phyloP scores from a whole-genome alignment of 306 rosid species.

The Canavalia gladiata region DNA sequence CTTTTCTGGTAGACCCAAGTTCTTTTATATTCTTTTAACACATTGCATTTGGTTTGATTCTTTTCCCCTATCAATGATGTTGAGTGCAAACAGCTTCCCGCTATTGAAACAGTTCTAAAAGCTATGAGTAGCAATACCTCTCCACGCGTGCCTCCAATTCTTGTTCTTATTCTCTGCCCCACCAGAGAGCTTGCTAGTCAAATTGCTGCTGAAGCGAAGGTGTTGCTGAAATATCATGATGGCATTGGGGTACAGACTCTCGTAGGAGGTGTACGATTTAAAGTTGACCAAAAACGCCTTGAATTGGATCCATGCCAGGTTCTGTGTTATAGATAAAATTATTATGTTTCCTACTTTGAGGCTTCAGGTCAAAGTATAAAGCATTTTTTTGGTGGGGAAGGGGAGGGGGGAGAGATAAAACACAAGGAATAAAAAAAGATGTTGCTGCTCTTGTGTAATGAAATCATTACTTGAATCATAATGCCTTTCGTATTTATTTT shows the following conservation, averaged over 20 bases:
- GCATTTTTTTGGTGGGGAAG: slow-evolving; percentile 5
- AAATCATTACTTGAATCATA: slow-evolving; percentile 21
- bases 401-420: not conserved
- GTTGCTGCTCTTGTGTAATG: slow-evolving; percentile 28
- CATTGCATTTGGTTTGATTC: slow-evolving; percentile 34
- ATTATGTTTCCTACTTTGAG: slow-evolving; percentile 22
- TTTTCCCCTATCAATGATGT: slow-evolving; percentile 29
- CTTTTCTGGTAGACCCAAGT: slow-evolving; percentile 79
- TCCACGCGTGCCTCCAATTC: slow-evolving; percentile 75
- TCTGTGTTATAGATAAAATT: slow-evolving; percentile 42
- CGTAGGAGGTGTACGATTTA: slow-evolving; percentile 90
- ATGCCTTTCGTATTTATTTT: slow-evolving; percentile 25
- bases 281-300: slow-evolving; percentile 85
- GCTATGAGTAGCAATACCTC: slow-evolving; percentile 58
- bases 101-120: slow-evolving; percentile 98
- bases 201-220: slow-evolving; percentile 86
- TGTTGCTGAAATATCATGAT: slow-evolving; percentile 76
- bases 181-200: slow-evolving; percentile 98
- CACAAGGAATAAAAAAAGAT: not conserved
- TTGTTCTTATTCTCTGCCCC: slow-evolving; percentile 90
- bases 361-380: not conserved
- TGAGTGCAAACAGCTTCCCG: slow-evolving; percentile 96
- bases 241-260: slow-evolving; percentile 88
- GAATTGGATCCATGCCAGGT: slow-evolving; percentile 97
- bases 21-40: slow-evolving; percentile 38